Evolutionary conservation across 345 rosid species (phyloP).

Genomic region (Eucalyptus erythrocorys): DNA sequence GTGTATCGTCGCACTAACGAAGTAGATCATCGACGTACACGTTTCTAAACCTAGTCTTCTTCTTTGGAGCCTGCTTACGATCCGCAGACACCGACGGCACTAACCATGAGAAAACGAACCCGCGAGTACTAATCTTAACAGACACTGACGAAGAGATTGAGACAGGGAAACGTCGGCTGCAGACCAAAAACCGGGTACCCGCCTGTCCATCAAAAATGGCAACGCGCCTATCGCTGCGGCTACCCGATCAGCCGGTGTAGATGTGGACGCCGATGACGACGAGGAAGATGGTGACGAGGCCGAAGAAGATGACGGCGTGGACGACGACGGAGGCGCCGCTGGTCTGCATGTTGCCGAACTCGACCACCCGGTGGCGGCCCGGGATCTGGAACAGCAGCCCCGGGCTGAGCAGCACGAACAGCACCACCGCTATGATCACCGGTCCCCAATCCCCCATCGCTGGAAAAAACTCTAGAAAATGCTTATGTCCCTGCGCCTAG

Average conservation of each 20-base stretch:
- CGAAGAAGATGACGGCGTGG: constrained; percentile 38
- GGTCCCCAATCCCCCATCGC: constrained; percentile 57
- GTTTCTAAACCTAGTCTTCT: neutral
- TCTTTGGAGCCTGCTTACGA: neutral
- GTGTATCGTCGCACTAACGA: neutral
- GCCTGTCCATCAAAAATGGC: neutral
- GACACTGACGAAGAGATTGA: neutral
- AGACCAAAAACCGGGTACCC: neutral
- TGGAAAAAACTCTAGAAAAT: rapidly evolving
- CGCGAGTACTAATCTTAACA: neutral
- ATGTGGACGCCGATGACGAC: constrained; percentile 27
- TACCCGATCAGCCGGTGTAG: constrained; percentile 5
- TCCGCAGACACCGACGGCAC: neutral
- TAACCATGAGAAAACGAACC: neutral
- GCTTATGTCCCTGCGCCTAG: neutral
- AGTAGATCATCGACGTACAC: neutral
- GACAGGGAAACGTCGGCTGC: neutral
- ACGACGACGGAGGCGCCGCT: constrained; percentile 32
- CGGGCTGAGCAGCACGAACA: constrained; percentile 38
- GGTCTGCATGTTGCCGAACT: constrained; percentile 32
- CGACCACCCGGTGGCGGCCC: constrained; percentile 13
- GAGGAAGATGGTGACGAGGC: constrained; percentile 19
- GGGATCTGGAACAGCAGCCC: constrained; percentile 48
- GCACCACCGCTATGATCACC: constrained; percentile 19
- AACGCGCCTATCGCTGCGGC: neutral